Evolutionary conservation across 805 yeast genomes (phyloP), one percentile per base, ranked within the genome.

Genomic region (Candida broadrunensis): DNA sequence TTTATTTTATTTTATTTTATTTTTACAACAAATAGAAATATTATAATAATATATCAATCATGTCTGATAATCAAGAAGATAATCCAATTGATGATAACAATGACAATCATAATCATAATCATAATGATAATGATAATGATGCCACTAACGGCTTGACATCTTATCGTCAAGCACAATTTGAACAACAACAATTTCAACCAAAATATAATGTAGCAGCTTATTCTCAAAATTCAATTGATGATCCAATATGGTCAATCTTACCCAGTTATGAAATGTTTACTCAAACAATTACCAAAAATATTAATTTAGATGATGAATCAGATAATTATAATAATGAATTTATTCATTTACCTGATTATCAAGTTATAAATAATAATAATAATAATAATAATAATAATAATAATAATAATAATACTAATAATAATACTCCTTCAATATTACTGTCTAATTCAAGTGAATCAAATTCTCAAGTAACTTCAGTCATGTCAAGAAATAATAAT

Each of bases 231-330:
- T 24, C 46, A 15, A 15, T 19, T 13, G 52, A 49, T 14, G 63
- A 53, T 27, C 70, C 69, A 1, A 46, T 66, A 13, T 65, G 71
- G 69, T 53, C 59, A 15, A 69, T 69, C 12, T 45, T 69, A 16
- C 74, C 74, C 6, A 61, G 69, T 30, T 69, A 69, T 48, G 57
- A 57, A 20, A 63, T 67, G 68, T 65, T 55, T 42, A 45, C 55
- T 9, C 42, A 46, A 6, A 46, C 55, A 2, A 38, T 56, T 33
- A 43, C 45, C 24, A 43, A 43, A 45, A 48, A 44, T 19, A 44
- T 47, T 1, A 47, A 50, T 29, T 42, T 48, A 12, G 43, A 44
- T 12, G 49, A 44, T n/a, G 17, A 32, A 7, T 6, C 19, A 5
- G 24, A 19, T 8, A 14, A n/a, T 12, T 24, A 14, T 14, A 11